These are phyloP conservation scores for Saccharomyces hybrid DNA, from an alignment of 1,139 yeast genomes.

Conservation along the genomic window DNA sequence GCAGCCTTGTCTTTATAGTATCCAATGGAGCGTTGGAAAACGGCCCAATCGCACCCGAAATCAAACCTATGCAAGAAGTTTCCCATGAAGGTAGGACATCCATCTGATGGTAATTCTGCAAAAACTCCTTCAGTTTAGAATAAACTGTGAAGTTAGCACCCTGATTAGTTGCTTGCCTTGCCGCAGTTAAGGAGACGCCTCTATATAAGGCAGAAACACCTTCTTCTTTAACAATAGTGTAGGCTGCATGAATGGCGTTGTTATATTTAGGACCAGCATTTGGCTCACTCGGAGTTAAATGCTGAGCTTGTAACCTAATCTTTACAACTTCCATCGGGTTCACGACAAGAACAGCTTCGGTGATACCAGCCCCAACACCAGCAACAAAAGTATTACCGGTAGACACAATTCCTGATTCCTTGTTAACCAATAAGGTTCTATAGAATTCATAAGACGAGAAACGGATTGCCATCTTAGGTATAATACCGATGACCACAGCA, in stretches of 20 bases:
- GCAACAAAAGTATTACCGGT: constrained; percentile 76
- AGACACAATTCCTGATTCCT: constrained; percentile 56
- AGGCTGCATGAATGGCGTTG: constrained; percentile 88
- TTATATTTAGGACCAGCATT: constrained; percentile 62
- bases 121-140: constrained; percentile 68
- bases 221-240: constrained; percentile 80
- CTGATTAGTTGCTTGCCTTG: constrained; percentile 96
- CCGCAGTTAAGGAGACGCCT: constrained; percentile 93
- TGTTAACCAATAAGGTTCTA: constrained; percentile 58
- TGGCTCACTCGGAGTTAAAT: constrained; percentile 59
- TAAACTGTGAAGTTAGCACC: constrained; percentile 97
- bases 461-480: constrained; percentile 96
- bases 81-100: constrained; percentile 83
- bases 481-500: constrained; percentile 94
- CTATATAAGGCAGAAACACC: constrained; percentile 88
- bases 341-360: constrained; percentile 91
- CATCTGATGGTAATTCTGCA: constrained; percentile 58
- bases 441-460: constrained; percentile 90
- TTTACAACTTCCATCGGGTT: constrained; percentile 97
- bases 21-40: constrained; percentile 96
- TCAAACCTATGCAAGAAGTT: constrained; percentile 82
- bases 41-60: constrained; percentile 97
- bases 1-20: constrained; percentile 95
- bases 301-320: constrained; percentile 93
- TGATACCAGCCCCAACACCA: constrained; percentile 96